Conservation (phyloP, 192 early-diverging fungal genomes). For the Coemansia erecta region DNA sequence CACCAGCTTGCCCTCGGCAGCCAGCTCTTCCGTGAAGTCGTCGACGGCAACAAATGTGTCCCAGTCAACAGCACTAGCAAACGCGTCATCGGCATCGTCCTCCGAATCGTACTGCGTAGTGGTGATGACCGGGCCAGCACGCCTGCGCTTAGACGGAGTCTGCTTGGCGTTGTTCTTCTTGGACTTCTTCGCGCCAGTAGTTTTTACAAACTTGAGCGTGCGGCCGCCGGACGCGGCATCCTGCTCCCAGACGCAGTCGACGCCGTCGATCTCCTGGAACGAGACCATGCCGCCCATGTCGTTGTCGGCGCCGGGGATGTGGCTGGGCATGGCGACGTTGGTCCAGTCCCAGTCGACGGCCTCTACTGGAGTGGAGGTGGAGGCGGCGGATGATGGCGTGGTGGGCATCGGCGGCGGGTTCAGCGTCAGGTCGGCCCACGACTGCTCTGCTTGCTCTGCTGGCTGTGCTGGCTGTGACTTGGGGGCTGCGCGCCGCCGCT, state of each 20-base stretch:
- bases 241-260: constrained; percentile 74
- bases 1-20: constrained; percentile 28
- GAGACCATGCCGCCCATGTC: constrained; percentile 80
- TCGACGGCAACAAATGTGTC: constrained; percentile 71
- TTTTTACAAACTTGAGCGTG: constrained; percentile 61
- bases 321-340: constrained; percentile 49
- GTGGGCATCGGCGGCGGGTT: constrained; percentile 50
- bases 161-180: constrained; percentile 4
- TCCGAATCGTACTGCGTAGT: neutral
- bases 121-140: neutral
- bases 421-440: constrained; percentile 31
- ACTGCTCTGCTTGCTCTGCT: constrained; percentile 11
- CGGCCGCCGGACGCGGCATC: constrained; percentile 59
- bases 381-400: neutral
- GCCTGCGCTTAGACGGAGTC: constrained; percentile 3
- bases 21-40: constrained; percentile 72
- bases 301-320: constrained; percentile 57
- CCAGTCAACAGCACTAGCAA: constrained; percentile 25
- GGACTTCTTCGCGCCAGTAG: neutral
- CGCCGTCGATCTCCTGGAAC: constrained; percentile 83
- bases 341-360: constrained; percentile 62
- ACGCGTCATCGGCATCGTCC: constrained; percentile 15
- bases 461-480: neutral
- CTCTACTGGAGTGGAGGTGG: neutral
- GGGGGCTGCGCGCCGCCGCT: constrained; percentile 12